Evolutionary conservation across 139 green algal species (phyloP).

Genomic region (Asterochloris erici): DNA sequence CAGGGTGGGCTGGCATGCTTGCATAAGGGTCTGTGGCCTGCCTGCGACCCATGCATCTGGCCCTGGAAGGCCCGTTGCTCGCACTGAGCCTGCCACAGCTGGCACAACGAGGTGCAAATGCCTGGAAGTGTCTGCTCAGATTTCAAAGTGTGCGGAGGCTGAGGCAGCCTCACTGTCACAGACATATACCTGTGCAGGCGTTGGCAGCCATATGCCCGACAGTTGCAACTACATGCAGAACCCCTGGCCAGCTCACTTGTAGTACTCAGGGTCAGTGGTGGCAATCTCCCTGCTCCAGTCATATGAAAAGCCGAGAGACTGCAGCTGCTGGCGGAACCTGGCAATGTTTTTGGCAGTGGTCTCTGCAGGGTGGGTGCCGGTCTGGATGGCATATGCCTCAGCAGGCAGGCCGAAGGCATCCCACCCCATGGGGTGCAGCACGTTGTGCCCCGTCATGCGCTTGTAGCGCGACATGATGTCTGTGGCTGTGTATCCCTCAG

Average conservation of each 20-base stretch:
- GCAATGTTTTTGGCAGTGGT: slow-evolving; percentile 90
- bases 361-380: slow-evolving; percentile 87
- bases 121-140: no score
- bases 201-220: not conserved
- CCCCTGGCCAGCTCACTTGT: slow-evolving; percentile 51
- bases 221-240: not conserved
- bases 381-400: slow-evolving; percentile 97
- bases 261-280: slow-evolving; percentile 91
- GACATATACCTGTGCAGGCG: not conserved
- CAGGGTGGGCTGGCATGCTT: no score
- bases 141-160: not conserved
- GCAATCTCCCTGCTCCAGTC: slow-evolving; percentile 92
- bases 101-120: no score
- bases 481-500: slow-evolving; percentile 88
- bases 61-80: no score
- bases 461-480: slow-evolving; percentile 98
- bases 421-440: slow-evolving; percentile 99
- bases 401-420: slow-evolving; percentile 98
- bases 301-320: slow-evolving; percentile 92
- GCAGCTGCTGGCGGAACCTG: slow-evolving; percentile 91
- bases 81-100: no score
- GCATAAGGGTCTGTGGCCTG: no score
- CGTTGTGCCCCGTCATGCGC: slow-evolving; percentile 93
- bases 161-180: not conserved
- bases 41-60: no score